These are phyloP conservation scores for Fagus crenata DNA, from an alignment of 306 rosid genomes.

Conservation along the genomic window DNA sequence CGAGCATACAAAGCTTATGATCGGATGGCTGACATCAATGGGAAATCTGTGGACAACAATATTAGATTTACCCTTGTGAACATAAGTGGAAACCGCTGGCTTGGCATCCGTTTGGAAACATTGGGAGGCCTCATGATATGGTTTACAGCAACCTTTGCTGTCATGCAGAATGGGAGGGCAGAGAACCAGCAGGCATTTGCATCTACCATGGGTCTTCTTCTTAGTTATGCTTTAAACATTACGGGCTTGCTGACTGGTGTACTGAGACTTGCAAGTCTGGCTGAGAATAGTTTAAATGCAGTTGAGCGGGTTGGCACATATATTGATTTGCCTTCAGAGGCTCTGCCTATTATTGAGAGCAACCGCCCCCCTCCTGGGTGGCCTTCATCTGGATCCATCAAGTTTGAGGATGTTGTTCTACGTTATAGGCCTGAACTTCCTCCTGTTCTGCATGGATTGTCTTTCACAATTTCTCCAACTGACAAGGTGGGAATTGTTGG, in stretches of 20 bases:
- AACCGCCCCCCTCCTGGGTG: constrained; percentile 75
- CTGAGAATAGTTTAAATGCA: constrained; percentile 79
- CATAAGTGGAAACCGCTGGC: constrained; percentile 68
- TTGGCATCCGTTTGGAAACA: constrained; percentile 61
- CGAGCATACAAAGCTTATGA: constrained; percentile 94
- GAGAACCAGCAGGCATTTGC: constrained; percentile 61
- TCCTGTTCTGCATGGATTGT: constrained; percentile 73
- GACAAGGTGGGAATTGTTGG: constrained; percentile 91
- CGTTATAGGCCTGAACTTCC: constrained; percentile 91
- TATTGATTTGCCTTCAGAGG: constrained; percentile 76
- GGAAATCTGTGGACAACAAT: constrained; percentile 77
- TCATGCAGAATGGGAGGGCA: constrained; percentile 69
- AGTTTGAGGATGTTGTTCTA: constrained; percentile 43
- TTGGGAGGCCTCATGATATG: constrained; percentile 92
- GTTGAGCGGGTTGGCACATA: constrained; percentile 88
- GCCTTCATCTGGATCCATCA: constrained; percentile 76
- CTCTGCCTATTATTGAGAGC: constrained; percentile 39
- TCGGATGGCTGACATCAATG: constrained; percentile 86
- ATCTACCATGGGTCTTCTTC: constrained; percentile 87
- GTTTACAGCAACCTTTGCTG: constrained; percentile 83
- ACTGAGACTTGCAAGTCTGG: constrained; percentile 84
- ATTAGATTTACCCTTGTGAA: constrained; percentile 68
- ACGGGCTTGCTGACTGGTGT: constrained; percentile 77
- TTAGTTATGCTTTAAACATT: constrained; percentile 86
- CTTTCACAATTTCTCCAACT: constrained; percentile 57